phyloP scores from a whole-genome alignment of 176 grass and related monocot genomes.

The Musa acuminata region DNA sequence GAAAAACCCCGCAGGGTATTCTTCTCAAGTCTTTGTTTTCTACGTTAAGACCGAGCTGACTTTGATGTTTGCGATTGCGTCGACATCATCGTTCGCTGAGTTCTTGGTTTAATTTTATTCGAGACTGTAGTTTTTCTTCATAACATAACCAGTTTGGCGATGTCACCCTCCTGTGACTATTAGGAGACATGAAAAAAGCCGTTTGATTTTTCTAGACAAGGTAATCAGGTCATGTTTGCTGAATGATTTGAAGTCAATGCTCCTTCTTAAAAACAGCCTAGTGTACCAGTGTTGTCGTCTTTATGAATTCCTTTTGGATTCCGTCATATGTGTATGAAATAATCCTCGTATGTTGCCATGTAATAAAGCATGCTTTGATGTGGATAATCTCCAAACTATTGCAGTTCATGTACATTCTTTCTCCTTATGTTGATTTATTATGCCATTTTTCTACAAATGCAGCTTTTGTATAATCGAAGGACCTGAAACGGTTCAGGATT shows the following conservation, averaged over 20 bases:
- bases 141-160: background rate
- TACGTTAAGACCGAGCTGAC: no score
- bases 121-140: background rate
- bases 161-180: background rate
- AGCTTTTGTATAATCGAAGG: slow-evolving; percentile 99
- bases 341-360: background rate
- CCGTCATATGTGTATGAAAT: background rate
- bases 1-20: slow-evolving; percentile 29
- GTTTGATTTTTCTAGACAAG: background rate
- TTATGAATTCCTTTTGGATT: background rate
- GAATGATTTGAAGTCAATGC: background rate
- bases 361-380: background rate
- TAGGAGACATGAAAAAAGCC: background rate
- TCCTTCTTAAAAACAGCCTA: background rate
- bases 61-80: background rate
- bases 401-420: background rate
- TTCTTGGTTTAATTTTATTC: background rate
- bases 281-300: background rate
- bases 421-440: slow-evolving; percentile 8
- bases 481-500: slow-evolving; percentile 95
- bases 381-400: background rate
- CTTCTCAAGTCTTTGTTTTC: background rate
- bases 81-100: background rate
- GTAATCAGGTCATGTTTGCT: background rate
- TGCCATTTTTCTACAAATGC: background rate